Conservation (phyloP, 108 stramenopile species). For the Fragilaria radians region DNA sequence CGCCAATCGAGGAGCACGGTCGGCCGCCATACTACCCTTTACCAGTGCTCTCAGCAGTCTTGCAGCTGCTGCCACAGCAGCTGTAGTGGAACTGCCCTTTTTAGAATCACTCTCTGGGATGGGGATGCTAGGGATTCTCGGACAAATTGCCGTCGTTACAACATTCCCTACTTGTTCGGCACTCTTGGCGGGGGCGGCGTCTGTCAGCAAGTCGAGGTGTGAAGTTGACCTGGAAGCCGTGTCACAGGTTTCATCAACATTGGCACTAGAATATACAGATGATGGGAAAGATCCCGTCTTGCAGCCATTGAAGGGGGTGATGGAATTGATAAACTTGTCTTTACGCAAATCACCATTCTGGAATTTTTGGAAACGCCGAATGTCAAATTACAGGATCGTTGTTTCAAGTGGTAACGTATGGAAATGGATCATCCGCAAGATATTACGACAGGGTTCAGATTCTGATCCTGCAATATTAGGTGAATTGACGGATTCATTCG, state of each 20-base stretch:
- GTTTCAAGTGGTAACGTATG: no score
- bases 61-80: slow-evolving; percentile 86
- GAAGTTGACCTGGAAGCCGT: slow-evolving; percentile 83
- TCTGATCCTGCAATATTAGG: no score
- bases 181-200: slow-evolving; percentile 83
- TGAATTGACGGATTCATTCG: no score
- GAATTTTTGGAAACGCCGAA: slow-evolving; percentile 33
- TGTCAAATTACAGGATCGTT: no score
- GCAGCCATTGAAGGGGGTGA: slow-evolving; percentile 59
- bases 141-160: slow-evolving; percentile 46
- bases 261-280: slow-evolving; percentile 68
- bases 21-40: slow-evolving; percentile 81
- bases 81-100: slow-evolving; percentile 80
- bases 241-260: slow-evolving; percentile 67
- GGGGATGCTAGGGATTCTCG: slow-evolving; percentile 23
- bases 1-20: slow-evolving; percentile 85
- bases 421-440: no score
- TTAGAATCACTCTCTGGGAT: slow-evolving; percentile 51
- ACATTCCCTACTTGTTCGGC: slow-evolving; percentile 63
- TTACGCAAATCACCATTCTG: no score
- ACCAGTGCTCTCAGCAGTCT: slow-evolving; percentile 78
- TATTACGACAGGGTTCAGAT: no score
- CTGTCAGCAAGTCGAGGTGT: slow-evolving; percentile 83
- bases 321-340: slow-evolving; percentile 49
- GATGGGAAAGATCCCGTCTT: slow-evolving; percentile 63